A percentile compares a stretch with the other conserved stretches of the same genome.
Conservation (phyloP, 2,329 filamentous ascomycete species). For the Septoria petroselini region DNA sequence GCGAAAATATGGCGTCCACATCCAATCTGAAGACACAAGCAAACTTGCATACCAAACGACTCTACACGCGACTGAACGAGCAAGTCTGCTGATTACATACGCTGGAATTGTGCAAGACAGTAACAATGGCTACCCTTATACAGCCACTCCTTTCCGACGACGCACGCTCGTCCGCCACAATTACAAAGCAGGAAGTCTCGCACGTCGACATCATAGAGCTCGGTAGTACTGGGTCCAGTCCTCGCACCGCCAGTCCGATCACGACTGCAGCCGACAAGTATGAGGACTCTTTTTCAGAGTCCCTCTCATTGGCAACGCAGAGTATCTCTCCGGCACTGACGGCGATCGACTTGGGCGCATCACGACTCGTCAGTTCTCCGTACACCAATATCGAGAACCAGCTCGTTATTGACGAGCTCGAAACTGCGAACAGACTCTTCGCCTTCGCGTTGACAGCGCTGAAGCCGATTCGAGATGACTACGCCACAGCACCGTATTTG, state of each 20-base stretch:
- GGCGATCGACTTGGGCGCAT: slow-evolving; percentile 19
- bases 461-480: slow-evolving; percentile 62
- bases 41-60: not conserved
- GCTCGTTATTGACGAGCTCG: slow-evolving; percentile 66
- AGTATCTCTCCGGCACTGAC: not conserved
- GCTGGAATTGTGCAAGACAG: not conserved
- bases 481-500: slow-evolving; percentile 71
- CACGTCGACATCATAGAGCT: slow-evolving; percentile 4
- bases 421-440: slow-evolving; percentile 64
- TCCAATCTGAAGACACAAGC: not conserved
- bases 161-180: not conserved
- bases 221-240: slow-evolving; percentile 3
- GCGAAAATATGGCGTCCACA: not conserved
- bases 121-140: slow-evolving; percentile 1
- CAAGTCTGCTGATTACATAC: too few relatives aligned
- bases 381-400: slow-evolving; percentile 70
- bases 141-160: not conserved
- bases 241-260: not conserved
- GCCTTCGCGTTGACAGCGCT: slow-evolving; percentile 68
- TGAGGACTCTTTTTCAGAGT: not conserved
- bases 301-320: not conserved
- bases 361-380: slow-evolving; percentile 56
- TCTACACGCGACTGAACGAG: too few relatives aligned
- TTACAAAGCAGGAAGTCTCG: not conserved
- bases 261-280: not conserved